These are phyloP conservation scores for Aspergillus ochraceus DNA, from an alignment of 2,329 filamentous ascomycete species.

Conservation along the genomic window DNA sequence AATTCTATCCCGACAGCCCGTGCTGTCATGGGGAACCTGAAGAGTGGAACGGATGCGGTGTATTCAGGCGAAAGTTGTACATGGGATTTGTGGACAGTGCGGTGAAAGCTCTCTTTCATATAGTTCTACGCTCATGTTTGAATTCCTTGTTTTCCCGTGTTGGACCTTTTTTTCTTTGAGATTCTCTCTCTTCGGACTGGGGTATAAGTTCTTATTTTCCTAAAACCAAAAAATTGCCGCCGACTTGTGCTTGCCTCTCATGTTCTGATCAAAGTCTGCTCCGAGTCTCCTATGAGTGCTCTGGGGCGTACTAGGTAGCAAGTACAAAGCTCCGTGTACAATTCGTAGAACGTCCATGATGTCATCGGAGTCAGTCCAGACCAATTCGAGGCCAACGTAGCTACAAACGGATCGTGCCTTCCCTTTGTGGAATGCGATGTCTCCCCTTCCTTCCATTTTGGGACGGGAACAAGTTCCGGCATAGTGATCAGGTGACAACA, in stretches of 20 bases:
- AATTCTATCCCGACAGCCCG: constrained; percentile 19
- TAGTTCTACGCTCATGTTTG: constrained; percentile 26
- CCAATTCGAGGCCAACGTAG: not conserved
- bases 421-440: not conserved
- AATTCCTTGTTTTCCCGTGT: constrained; percentile 23
- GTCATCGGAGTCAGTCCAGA: constrained; percentile 3
- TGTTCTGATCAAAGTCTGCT: too few species aligned
- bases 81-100: constrained; percentile 21
- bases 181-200: constrained; percentile 18
- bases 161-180: constrained; percentile 16
- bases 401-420: not conserved
- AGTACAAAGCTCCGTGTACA: too few species aligned
- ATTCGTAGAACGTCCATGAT: constrained; percentile 4
- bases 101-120: constrained; percentile 25
- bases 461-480: not conserved
- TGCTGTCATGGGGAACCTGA: constrained; percentile 10
- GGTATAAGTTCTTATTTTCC: not conserved
- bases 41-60: constrained; percentile 14
- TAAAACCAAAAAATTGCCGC: not conserved
- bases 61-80: constrained; percentile 19
- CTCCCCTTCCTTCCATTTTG: not conserved
- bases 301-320: too few species aligned
- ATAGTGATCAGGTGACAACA: not conserved
- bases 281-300: too few species aligned
- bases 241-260: not conserved